phyloP scores from a whole-genome alignment of 1,284 basidiomycete species.

The Salmacisia buchloeana region DNA sequence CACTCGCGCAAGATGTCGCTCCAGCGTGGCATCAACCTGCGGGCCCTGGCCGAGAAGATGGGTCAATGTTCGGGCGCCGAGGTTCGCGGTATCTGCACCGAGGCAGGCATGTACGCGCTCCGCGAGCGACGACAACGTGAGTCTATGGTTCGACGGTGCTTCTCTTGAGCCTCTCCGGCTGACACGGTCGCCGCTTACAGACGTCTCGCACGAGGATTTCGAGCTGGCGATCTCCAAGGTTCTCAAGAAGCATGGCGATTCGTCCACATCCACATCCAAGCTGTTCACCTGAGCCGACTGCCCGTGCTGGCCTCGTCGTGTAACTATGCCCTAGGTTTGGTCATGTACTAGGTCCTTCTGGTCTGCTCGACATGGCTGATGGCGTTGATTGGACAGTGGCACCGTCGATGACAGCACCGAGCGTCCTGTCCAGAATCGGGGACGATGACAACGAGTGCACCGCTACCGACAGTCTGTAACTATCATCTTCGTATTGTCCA shows the following conservation, averaged over 20 bases:
- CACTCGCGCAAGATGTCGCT: conserved; percentile 99
- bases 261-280: conserved; percentile 49
- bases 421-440: too few relatives aligned
- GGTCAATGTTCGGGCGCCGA: conserved; percentile 96
- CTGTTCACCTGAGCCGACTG: conserved; percentile 45
- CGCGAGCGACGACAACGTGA: conserved; percentile 74
- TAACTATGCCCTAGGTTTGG: not conserved
- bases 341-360: too few relatives aligned
- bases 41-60: conserved; percentile 95
- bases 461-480: too few relatives aligned
- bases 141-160: not conserved
- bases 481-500: too few relatives aligned
- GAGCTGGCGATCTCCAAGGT: conserved; percentile 93
- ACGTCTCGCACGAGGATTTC: conserved; percentile 97
- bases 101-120: conserved; percentile 96
- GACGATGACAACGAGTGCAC: too few relatives aligned
- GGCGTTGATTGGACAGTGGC: too few relatives aligned
- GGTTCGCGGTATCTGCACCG: conserved; percentile 95
- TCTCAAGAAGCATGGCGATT: conserved; percentile 54
- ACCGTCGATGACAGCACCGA: too few relatives aligned
- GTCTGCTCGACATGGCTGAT: too few relatives aligned
- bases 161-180: not conserved
- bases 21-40: conserved; percentile 92
- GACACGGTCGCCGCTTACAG: conserved; percentile 42
- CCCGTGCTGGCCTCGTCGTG: not conserved